phyloP scores from a whole-genome alignment of 2,329 filamentous ascomycete species.

The Sclerotinia nivalis region DNA sequence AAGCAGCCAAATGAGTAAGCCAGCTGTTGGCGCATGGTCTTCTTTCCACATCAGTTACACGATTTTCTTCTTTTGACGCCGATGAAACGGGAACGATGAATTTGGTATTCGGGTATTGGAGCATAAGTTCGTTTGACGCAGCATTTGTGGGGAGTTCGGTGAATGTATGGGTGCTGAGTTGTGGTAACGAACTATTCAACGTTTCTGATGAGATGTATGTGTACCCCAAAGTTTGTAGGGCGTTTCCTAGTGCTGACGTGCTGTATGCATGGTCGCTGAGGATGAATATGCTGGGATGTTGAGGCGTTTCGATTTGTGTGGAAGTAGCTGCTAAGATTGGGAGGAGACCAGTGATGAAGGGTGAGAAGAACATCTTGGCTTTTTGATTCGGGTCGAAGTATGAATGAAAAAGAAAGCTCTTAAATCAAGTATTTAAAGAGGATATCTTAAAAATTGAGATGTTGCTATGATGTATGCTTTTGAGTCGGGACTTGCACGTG shows the following conservation, averaged over 20 bases:
- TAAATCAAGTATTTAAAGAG: not conserved
- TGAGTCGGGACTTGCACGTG: not conserved
- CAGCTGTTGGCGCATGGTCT: conserved; percentile 20
- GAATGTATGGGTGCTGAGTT: conserved; percentile 13
- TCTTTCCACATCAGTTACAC: not conserved
- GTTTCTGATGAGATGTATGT: conserved; percentile 7
- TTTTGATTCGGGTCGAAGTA: not conserved
- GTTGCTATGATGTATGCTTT: not conserved
- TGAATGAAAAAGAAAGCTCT: not conserved
- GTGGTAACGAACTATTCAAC: conserved; percentile 8
- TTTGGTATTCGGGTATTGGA: conserved; percentile 18
- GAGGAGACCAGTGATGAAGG: conserved; percentile 18
- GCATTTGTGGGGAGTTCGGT: not conserved
- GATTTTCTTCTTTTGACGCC: not conserved
- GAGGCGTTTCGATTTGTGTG: not conserved
- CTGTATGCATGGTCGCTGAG: conserved; percentile 9
- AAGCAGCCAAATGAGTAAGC: conserved; percentile 17
- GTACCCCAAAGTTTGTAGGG: conserved; percentile 18
- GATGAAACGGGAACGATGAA: conserved; percentile 17
- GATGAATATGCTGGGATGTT: conserved; percentile 18
- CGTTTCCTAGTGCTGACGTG: conserved; percentile 4
- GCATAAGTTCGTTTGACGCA: not conserved
- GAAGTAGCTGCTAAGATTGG: conserved; percentile 20
- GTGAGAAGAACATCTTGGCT: conserved; percentile 20
- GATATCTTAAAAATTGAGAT: not conserved